Conservation (phyloP, 164 flowering plant genomes). For the Berberis thunbergii region DNA sequence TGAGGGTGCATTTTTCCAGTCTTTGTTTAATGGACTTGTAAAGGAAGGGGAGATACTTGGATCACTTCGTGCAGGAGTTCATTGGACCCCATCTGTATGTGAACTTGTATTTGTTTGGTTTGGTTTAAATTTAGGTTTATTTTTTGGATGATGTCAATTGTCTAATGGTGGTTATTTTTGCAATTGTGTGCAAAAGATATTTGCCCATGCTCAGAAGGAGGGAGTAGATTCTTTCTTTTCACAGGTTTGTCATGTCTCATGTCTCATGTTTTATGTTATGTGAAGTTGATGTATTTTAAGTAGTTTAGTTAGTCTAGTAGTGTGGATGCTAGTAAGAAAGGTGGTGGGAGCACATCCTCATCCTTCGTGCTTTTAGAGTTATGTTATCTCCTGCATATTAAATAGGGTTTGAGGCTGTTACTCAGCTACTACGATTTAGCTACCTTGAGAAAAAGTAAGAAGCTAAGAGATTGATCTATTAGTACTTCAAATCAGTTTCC, state of each 20-base stretch:
- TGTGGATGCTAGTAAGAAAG: too few species aligned
- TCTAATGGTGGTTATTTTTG: constrained; percentile 3
- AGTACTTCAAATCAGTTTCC: too few species aligned
- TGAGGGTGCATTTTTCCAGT: constrained; percentile 78
- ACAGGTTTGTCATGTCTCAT: constrained; percentile 53
- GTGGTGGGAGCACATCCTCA: too few species aligned
- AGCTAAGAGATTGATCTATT: too few species aligned
- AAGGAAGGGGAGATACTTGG: constrained; percentile 86
- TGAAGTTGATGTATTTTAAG: background rate
- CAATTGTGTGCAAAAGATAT: constrained; percentile 46
- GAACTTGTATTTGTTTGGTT: background rate
- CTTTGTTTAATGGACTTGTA: constrained; percentile 66
- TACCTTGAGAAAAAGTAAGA: too few species aligned
- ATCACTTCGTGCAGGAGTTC: constrained; percentile 88
- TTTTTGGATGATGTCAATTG: background rate
- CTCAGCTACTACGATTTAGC: too few species aligned
- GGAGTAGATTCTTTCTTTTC: constrained; percentile 89
- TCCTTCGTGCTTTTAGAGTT: too few species aligned
- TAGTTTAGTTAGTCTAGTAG: background rate
- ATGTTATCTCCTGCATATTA: too few species aligned
- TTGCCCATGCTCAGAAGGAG: constrained; percentile 86
- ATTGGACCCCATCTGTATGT: constrained; percentile 94
- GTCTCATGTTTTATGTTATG: background rate
- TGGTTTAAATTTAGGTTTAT: background rate
- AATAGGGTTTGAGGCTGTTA: too few species aligned